Base-by-base conservation (phyloP, 768 basidiomycete genomes). In the Lyophyllum decastes region DNA sequence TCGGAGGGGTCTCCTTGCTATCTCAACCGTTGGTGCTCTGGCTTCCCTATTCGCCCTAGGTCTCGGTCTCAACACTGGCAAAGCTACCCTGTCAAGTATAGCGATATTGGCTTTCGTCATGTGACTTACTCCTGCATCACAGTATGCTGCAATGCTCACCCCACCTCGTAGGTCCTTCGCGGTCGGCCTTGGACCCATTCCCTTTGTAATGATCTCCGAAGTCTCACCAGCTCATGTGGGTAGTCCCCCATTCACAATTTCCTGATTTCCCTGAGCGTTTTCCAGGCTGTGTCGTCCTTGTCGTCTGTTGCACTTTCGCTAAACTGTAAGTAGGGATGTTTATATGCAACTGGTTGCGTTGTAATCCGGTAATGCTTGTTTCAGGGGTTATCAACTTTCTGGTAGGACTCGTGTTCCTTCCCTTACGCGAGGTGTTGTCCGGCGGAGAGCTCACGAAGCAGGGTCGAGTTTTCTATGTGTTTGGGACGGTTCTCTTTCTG, bases 201-300 rank as follows among this genome's bases (percentile, higher is more conserved):
- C 96, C 0, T 98, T 95, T 67, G 86, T 98, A 38, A 87, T 98
- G 71, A 87, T 96, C 30, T 87, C 94, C 16, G 95, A 98, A 67
- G 85, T 97, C 21, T 89, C 94, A 2, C 94, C 94, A 1, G 71
- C 82, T 49, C 82, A 89, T 64, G 93, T 89, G 70, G 60, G 90
- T 78, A 40, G 41, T 49, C 41, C 4, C 21, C 53, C 30, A 19
- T 54, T 59, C 26, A 58, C 25, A 45, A 22, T 27, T 26, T n/a
- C 33, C 22, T 25, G 17, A 27, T 52, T 14, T 14, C 48, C 44
- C 35, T 65, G 30, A 54, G 12, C 38, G 24, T 34, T 40, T 55
- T 46, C 26, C 53, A 91, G 87, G 90, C 90, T 44, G 87, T 91
- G n/a, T 91, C 90, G 22, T 85, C 90, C 2, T 74, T 92, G 11